These are phyloP conservation scores for Polygonum maritimum DNA, from an alignment of 148 eudicot genomes.

Conservation along the genomic window DNA sequence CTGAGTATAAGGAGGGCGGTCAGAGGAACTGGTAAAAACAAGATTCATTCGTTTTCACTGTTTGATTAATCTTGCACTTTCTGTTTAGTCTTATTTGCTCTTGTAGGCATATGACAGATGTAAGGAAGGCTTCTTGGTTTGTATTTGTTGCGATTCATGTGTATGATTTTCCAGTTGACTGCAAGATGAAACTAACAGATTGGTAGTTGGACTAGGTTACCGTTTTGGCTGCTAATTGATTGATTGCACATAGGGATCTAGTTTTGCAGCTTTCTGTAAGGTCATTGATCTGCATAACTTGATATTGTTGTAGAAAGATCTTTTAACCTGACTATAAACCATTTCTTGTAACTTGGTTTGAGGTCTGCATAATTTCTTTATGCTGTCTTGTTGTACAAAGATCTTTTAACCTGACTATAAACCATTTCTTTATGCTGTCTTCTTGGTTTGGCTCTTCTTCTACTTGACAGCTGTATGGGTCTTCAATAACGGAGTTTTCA, in stretches of 20 bases:
- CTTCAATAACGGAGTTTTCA: not conserved
- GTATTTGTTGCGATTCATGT: not conserved
- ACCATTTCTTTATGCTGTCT: not conserved
- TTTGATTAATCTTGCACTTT: not conserved
- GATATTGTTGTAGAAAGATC: not conserved
- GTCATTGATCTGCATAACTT: not conserved
- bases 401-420: not conserved
- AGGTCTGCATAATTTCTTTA: too few relatives aligned
- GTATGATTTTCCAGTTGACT: not conserved
- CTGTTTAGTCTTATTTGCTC: not conserved
- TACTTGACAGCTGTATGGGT: not conserved
- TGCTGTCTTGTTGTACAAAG: not conserved
- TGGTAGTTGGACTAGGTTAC: not conserved
- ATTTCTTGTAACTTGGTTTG: too few relatives aligned
- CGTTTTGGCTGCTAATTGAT: not conserved
- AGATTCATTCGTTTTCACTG: not conserved
- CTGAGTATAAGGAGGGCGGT: conserved; percentile 87
- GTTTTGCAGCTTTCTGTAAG: not conserved
- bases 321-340: not conserved
- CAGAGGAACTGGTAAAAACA: conserved; percentile 80
- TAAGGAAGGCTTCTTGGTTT: not conserved
- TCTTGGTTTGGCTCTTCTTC: not conserved
- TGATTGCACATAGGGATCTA: not conserved
- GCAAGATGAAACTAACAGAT: not conserved
- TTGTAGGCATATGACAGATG: not conserved